Conservation (phyloP, 768 basidiomycete species). For the Candolleomyces aberdarensis region DNA sequence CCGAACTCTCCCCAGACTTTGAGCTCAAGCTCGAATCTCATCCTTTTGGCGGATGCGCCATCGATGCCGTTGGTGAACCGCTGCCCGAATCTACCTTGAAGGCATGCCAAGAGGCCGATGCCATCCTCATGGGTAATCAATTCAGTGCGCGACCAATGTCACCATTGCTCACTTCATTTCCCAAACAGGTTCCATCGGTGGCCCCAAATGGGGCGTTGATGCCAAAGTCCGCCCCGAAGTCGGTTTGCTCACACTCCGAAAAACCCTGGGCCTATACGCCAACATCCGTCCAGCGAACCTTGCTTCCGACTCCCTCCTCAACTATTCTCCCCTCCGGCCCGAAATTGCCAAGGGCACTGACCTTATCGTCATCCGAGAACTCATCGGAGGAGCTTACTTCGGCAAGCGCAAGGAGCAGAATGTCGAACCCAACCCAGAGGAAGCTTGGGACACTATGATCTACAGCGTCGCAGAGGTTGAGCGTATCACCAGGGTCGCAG, state of each 20-base stretch:
- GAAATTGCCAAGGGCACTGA: slow-evolving; percentile 80
- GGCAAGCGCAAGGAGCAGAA: slow-evolving; percentile 88
- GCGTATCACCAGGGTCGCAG: slow-evolving; percentile 94
- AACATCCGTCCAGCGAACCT: slow-evolving; percentile 98
- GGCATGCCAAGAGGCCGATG: slow-evolving; percentile 91
- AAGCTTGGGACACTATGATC: slow-evolving; percentile 90
- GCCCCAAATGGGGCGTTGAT: slow-evolving; percentile 97
- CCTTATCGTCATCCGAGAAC: slow-evolving; percentile 92
- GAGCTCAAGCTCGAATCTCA: slow-evolving; percentile 72
- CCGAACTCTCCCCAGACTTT: slow-evolving; percentile 57
- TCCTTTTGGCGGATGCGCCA: slow-evolving; percentile 89
- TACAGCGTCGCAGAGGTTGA: slow-evolving; percentile 92
- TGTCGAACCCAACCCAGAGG: slow-evolving; percentile 56
- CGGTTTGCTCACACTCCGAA: slow-evolving; percentile 85
- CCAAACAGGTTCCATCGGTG: slow-evolving; percentile 83
- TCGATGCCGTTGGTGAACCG: slow-evolving; percentile 84
- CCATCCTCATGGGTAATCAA: slow-evolving; percentile 85
- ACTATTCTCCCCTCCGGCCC: slow-evolving; percentile 85
- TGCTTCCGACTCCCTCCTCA: slow-evolving; percentile 85
- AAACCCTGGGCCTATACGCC: slow-evolving; percentile 92
- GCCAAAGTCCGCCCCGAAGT: slow-evolving; percentile 88
- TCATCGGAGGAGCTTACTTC: slow-evolving; percentile 96
- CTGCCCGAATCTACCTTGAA: slow-evolving; percentile 81
- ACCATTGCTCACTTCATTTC: slow-evolving; percentile 7
- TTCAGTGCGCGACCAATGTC: not conserved